Conservation (phyloP, 257 asterid species). For the Lycium barbarum region DNA sequence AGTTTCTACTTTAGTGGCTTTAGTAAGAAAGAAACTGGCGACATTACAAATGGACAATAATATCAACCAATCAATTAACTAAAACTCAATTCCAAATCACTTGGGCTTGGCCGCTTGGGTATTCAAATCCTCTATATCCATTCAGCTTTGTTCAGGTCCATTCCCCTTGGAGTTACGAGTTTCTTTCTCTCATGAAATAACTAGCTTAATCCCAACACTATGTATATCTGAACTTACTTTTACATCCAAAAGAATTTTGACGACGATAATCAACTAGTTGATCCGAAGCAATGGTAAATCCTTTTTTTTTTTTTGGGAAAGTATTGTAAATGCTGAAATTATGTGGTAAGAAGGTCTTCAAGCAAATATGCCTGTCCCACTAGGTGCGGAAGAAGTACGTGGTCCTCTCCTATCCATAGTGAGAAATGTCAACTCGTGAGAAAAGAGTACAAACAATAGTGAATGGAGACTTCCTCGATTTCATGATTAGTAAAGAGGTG, state of each 20-base stretch:
- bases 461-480: not conserved
- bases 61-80: slow-evolving; percentile 12
- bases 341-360: not conserved
- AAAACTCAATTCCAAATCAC: not conserved
- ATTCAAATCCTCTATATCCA: slow-evolving; percentile 1
- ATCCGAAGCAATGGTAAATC: not conserved
- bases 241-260: not conserved
- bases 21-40: not conserved
- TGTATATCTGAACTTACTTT: not conserved
- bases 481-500: not conserved
- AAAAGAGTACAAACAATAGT: not conserved
- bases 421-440: not conserved
- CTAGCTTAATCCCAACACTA: not conserved
- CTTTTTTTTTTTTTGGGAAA: too few relatives aligned
- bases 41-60: not conserved
- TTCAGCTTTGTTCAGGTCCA: not conserved
- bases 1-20: not conserved
- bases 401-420: not conserved
- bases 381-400: not conserved
- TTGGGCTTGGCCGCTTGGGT: not conserved
- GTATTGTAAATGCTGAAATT: not conserved
- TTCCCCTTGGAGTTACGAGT: not conserved
- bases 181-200: not conserved
- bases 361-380: not conserved
- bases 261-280: not conserved